A percentile compares a stretch with the other conserved stretches of the same genome.
These are phyloP conservation scores for Ustilaginoidea virens DNA, from an alignment of 2,329 filamentous ascomycete species.

Conservation along the genomic window DNA sequence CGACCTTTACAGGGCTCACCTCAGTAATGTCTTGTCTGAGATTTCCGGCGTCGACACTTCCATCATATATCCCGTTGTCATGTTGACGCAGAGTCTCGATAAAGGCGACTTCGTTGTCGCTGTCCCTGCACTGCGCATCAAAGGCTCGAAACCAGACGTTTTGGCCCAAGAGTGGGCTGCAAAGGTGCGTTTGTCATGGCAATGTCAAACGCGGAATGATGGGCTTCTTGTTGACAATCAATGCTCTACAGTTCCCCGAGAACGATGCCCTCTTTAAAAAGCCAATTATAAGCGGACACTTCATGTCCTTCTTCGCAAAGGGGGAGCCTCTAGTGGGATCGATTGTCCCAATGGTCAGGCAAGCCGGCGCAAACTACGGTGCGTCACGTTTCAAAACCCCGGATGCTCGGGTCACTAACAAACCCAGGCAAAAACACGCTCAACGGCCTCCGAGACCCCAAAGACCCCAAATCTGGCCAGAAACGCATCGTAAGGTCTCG, in stretches of 20 bases:
- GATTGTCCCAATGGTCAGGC: slow-evolving; percentile 54
- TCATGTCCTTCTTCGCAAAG: slow-evolving; percentile 71
- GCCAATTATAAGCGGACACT: slow-evolving; percentile 50
- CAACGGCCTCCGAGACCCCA: slow-evolving; percentile 44
- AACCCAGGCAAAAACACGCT: slow-evolving; percentile 43
- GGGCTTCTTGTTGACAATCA: neutral
- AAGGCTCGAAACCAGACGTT: slow-evolving; percentile 49
- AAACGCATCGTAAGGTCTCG: slow-evolving; percentile 36
- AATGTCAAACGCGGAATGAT: neutral
- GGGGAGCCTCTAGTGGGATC: slow-evolving; percentile 46
- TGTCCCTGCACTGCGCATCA: slow-evolving; percentile 65
- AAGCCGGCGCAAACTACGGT: slow-evolving; percentile 37
- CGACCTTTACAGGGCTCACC: slow-evolving; percentile 66
- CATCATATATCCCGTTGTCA: slow-evolving; percentile 59
- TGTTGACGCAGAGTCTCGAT: slow-evolving; percentile 66
- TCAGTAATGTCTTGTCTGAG: slow-evolving; percentile 51
- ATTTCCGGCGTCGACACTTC: slow-evolving; percentile 55
- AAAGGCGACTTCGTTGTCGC: slow-evolving; percentile 72
- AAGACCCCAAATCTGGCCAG: slow-evolving; percentile 41
- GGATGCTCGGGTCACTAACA: slow-evolving; percentile 1
- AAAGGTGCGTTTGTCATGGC: slow-evolving; percentile 30
- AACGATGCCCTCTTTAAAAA: slow-evolving; percentile 59
- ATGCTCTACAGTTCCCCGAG: slow-evolving; percentile 45
- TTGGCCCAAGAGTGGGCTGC: slow-evolving; percentile 45
- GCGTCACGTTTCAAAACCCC: slow-evolving; percentile 1